Base-by-base conservation (phyloP, 2,329 filamentous ascomycete genomes). In the Aureobasidium namibiae region DNA sequence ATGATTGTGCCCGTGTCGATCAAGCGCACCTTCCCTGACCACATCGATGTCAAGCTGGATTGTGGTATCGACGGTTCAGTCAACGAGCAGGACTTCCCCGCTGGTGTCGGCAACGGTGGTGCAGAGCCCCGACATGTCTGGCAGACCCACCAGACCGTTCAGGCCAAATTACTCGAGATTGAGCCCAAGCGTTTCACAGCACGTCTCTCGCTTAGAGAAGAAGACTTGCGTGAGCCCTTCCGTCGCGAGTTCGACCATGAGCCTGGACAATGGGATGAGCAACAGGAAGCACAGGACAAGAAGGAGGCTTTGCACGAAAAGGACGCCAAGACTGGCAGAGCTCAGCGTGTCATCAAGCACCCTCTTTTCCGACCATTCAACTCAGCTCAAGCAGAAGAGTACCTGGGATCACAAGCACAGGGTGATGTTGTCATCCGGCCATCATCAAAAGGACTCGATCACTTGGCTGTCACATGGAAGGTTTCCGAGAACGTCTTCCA, bases 381-480 rank as follows among this genome's bases (percentile, higher is more conserved):
- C 74, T 84, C 90, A 31, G 85, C 86, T 2, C 91, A 97, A 74
- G 94, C 94, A 0, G 90, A 97, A 73, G 90, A 97, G 72, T 97
- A 88, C 71, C 82, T 99, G 33, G 91, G 91, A 42, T 89, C 88
- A 14, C 90, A 95, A 71, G 83, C 87, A 54, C 81, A 86, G 7
- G 94, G 94, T 50, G 94, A 97, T 72, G 88, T 95, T 59, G 90
- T 99, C 62, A 96, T 99, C 68, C 87, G 94, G 45, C 92, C 94
- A 3, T 96, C 91, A 0, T 96, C 91, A 29, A 96, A 95, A 73
- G 94, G 94, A 45, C 88, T 90, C 61, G 94, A 99, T 72, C 94
- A 99, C 76, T 80, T 99, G 59, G 91, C 92, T 8, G 85, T 99
- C 48, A 99, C 94, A 0, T 99, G 94, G 94, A 99, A 99, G 78